Evolutionary conservation across 2,329 filamentous ascomycete genomes (phyloP).

Genomic region (Graphilbum ipis-grandicollis): DNA sequence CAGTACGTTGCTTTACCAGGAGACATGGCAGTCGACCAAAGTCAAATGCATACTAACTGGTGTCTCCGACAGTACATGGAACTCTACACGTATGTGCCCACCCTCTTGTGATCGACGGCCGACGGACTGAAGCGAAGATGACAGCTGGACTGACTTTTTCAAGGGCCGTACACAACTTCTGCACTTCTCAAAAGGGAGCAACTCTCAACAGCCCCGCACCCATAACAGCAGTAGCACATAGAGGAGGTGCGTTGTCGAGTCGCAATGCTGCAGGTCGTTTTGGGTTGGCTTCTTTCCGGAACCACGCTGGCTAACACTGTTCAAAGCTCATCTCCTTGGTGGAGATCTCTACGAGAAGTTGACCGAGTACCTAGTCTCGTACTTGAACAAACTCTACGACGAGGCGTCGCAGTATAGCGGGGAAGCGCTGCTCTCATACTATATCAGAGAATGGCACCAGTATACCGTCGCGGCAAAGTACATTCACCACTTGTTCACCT

Average conservation of each 20-base stretch:
- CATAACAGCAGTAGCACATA: constrained; percentile 34
- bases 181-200: constrained; percentile 89
- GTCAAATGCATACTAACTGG: too few relatives aligned
- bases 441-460: constrained; percentile 90
- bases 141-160: constrained; percentile 17
- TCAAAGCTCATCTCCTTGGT: constrained; percentile 71
- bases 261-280: background rate
- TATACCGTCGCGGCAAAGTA: constrained; percentile 95
- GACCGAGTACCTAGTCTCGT: constrained; percentile 64
- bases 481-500: constrained; percentile 91
- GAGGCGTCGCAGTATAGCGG: constrained; percentile 68
- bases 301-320: background rate
- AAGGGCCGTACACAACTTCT: constrained; percentile 94
- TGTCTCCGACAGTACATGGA: constrained; percentile 71
- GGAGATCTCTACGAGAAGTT: constrained; percentile 92
- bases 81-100: constrained; percentile 58
- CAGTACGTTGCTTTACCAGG: constrained; percentile 32
- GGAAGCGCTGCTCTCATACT: constrained; percentile 78
- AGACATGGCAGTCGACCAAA: too few relatives aligned
- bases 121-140: background rate
- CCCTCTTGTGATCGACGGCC: background rate
- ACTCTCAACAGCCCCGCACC: constrained; percentile 29
- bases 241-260: constrained; percentile 40
- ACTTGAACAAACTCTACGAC: constrained; percentile 54
- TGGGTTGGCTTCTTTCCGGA: background rate